Evolutionary conservation across 495 filamentous ascomycete species (phyloP).

Genomic region (Corynascus novoguineensis): DNA sequence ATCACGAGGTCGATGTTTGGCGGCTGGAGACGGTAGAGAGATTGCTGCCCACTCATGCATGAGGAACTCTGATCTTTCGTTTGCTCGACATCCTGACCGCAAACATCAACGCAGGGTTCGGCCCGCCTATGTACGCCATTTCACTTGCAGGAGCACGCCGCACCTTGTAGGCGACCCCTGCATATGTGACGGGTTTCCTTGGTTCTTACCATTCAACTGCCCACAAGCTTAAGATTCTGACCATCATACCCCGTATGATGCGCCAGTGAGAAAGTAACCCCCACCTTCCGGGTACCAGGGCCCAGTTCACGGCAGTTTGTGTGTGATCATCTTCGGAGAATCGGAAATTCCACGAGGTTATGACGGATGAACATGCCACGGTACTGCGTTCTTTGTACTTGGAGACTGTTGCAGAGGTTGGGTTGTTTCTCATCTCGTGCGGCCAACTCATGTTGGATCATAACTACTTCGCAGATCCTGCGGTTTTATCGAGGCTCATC

Average conservation of each 20-base stretch:
- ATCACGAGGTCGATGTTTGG: no score
- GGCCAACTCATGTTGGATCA: no score
- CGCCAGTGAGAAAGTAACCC: not conserved
- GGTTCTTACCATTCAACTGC: not conserved
- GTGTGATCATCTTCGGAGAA: conserved; percentile 2
- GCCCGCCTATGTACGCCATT: not conserved
- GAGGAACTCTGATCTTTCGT: no score
- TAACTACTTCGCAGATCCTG: no score
- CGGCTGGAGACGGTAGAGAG: no score
- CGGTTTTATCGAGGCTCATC: no score
- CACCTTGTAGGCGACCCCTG: not conserved
- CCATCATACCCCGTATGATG: not conserved
- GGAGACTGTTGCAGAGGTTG: not conserved
- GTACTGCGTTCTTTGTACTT: not conserved
- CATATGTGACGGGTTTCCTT: not conserved
- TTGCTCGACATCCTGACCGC: no score
- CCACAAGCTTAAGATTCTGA: not conserved
- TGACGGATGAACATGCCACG: not conserved
- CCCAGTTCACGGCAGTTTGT: not conserved
- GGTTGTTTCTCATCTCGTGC: no score
- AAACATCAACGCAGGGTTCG: not conserved
- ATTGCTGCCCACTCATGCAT: no score
- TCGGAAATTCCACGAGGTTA: not conserved
- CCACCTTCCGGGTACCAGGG: not conserved
- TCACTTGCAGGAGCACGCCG: not conserved